Evolutionary conservation across 768 basidiomycete genomes (phyloP).

Genomic region (Mycena epipterygia): DNA sequence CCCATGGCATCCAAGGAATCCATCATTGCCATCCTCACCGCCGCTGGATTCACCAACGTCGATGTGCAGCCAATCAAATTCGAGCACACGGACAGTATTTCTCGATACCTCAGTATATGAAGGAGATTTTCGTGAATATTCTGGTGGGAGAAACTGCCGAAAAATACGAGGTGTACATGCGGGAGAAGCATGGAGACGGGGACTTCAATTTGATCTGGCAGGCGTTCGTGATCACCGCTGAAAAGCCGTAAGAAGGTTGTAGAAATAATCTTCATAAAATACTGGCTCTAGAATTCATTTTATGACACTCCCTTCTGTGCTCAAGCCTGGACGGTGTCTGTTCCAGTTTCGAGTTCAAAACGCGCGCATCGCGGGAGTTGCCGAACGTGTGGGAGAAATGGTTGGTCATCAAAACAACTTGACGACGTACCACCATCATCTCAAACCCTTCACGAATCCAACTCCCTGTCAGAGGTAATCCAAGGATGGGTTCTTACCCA

Average conservation of each 20-base stretch:
- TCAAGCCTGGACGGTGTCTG: too few relatives aligned
- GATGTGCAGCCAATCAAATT: constrained; percentile 1
- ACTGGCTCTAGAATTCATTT: too few relatives aligned
- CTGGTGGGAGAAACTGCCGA: constrained; percentile 7
- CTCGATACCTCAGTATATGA: background rate
- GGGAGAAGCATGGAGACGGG: constrained; percentile 2
- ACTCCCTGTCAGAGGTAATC: too few relatives aligned
- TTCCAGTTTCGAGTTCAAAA: too few relatives aligned
- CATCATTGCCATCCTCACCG: constrained; percentile 1
- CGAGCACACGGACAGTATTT: constrained; percentile 5
- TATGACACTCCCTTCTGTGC: too few relatives aligned
- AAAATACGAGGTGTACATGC: constrained; percentile 17
- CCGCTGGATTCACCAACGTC: constrained; percentile 4
- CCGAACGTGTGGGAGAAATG: too few relatives aligned
- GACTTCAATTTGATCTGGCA: constrained; percentile 13
- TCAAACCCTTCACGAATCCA: too few relatives aligned
- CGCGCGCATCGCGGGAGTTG: too few relatives aligned
- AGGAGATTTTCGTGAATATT: background rate
- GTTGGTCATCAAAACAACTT: too few relatives aligned
- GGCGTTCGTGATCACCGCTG: constrained; percentile 12
- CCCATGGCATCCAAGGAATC: constrained; percentile 1
- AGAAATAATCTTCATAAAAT: too few relatives aligned
- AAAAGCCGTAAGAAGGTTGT: constrained; percentile 8
- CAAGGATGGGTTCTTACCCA: too few relatives aligned
- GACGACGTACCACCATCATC: too few relatives aligned